Base-by-base conservation (phyloP, 768 basidiomycete species). In the Lactarius sp. region DNA sequence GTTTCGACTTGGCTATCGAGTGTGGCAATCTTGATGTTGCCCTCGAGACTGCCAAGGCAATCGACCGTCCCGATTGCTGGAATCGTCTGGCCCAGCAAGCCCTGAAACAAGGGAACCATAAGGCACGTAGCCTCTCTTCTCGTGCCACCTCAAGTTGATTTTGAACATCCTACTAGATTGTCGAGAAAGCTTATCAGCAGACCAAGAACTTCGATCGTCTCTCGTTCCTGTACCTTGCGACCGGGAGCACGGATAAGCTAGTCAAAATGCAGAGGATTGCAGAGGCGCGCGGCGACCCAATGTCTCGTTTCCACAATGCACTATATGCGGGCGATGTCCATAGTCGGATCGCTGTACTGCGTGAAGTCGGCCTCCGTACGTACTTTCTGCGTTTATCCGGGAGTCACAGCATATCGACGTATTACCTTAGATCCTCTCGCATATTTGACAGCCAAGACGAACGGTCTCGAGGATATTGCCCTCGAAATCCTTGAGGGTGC, bases 191-290 rank as follows among this genome's bases (percentile, higher is more conserved):
- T 0, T 98, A 95, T 71, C 97, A 99, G 71, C 93, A 94, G 73
- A 94, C 91, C 34, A 98, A 98, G 78, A 94, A 94, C 78, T 98
- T 99, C 69, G 97, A 99, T 74, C 89, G 91, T 61, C 80, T 99
- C 58, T 98, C 97, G 1, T 99, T 98, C 87, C 80, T 98, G 64
- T 99, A 99, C 74, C 83, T 98, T 60, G 82, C 92, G 34, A 94
- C 92, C 41, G 97, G 97, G 52, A 94, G 93, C 76, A 80, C 81
- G 14, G 95, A 98, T 67, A 97, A 98, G 71, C 77, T 99, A n/a
- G 80, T 81, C 3, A 98, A 98, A 79, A 99, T 99, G 97, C 93
- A 95, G 75, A 94, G 93, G 76, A 98, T 99, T 69, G 95, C 97
- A 0, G 88, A 93, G 71, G 93, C 92, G 56, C 82, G 97, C 60